Conservation (phyloP, 208 protist genomes). For the Leishmania major region DNA sequence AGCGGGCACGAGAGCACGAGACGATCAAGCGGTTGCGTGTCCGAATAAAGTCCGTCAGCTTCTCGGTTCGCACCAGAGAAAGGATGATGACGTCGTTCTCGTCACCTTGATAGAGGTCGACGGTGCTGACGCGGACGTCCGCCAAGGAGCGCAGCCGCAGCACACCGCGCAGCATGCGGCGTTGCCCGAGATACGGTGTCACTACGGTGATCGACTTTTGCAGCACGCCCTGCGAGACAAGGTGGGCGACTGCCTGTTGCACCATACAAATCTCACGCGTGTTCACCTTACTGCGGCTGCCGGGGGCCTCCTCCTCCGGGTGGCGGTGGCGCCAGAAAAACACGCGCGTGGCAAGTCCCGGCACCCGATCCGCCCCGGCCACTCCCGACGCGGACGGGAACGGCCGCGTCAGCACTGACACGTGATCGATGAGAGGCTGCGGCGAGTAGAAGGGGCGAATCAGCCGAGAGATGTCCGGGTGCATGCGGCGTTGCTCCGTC, state of each 20-base stretch:
- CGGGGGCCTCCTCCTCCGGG: constrained; percentile 80
- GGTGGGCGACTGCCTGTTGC: constrained; percentile 66
- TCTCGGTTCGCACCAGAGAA: constrained; percentile 93
- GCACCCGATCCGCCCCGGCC: constrained; percentile 45
- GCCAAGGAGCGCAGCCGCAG: constrained; percentile 70
- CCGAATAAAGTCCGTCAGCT: constrained; percentile 94
- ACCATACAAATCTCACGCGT: constrained; percentile 82
- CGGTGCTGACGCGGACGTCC: constrained; percentile 87
- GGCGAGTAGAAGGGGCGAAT: constrained; percentile 88
- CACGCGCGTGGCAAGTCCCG: constrained; percentile 71
- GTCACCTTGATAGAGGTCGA: constrained; percentile 96
- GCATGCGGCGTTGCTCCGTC: constrained; percentile 92
- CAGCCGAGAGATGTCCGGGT: constrained; percentile 76
- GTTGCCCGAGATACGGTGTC: constrained; percentile 95
- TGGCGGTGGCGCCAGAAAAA: constrained; percentile 91
- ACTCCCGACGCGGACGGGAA: constrained; percentile 55
- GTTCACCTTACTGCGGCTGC: constrained; percentile 90
- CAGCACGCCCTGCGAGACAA: constrained; percentile 83
- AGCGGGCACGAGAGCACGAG: constrained; percentile 91
- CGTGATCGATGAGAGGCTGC: constrained; percentile 71
- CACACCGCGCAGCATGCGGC: constrained; percentile 70
- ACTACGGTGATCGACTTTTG: constrained; percentile 93
- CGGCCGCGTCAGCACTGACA: constrained; percentile 48
- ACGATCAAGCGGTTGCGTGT: constrained; percentile 95
- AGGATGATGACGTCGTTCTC: constrained; percentile 95